A percentile compares a stretch with the other conserved stretches of the same genome.
Evolutionary conservation across 2,329 filamentous ascomycete genomes (phyloP).

Genomic region (Exophiala aquamarina): DNA sequence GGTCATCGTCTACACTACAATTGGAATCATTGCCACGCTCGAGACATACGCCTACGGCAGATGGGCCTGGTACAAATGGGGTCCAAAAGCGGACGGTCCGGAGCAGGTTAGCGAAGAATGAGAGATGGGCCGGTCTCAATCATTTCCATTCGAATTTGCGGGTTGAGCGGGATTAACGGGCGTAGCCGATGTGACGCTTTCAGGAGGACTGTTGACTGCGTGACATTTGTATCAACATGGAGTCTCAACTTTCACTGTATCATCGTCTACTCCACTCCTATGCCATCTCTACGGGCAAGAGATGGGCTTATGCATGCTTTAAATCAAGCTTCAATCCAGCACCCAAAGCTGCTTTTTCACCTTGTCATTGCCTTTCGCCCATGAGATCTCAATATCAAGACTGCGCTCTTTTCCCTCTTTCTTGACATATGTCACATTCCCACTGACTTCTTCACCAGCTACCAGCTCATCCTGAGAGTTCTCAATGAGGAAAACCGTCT

Average conservation of each 20-base stretch:
- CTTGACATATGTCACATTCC: slow-evolving; percentile 69
- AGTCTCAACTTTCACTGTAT: too few species aligned
- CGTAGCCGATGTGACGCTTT: too few species aligned
- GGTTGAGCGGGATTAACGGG: too few species aligned
- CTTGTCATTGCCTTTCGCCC: slow-evolving; percentile 51
- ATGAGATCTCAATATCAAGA: slow-evolving; percentile 64
- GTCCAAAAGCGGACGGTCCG: too few species aligned
- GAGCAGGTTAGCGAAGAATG: too few species aligned
- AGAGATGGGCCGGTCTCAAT: too few species aligned
- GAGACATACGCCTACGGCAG: slow-evolving; percentile 1
- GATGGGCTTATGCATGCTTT: too few species aligned
- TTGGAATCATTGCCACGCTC: background rate
- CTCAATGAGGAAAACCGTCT: slow-evolving; percentile 70
- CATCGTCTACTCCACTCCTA: too few species aligned
- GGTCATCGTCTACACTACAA: background rate
- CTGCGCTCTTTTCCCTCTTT: slow-evolving; percentile 69
- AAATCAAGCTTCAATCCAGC: slow-evolving; percentile 42
- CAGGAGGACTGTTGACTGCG: too few species aligned
- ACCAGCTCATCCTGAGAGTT: slow-evolving; percentile 45
- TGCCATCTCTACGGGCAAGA: too few species aligned
- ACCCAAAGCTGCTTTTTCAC: slow-evolving; percentile 43
- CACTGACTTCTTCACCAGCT: slow-evolving; percentile 60
- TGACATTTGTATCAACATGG: too few species aligned
- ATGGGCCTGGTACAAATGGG: slow-evolving; percentile 1
- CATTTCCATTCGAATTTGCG: too few species aligned